Evolutionary conservation across 2,329 filamentous ascomycete species (phyloP), one percentile per base, ranked within the genome.

Genomic region (Paraconiothyrium brasiliense): DNA sequence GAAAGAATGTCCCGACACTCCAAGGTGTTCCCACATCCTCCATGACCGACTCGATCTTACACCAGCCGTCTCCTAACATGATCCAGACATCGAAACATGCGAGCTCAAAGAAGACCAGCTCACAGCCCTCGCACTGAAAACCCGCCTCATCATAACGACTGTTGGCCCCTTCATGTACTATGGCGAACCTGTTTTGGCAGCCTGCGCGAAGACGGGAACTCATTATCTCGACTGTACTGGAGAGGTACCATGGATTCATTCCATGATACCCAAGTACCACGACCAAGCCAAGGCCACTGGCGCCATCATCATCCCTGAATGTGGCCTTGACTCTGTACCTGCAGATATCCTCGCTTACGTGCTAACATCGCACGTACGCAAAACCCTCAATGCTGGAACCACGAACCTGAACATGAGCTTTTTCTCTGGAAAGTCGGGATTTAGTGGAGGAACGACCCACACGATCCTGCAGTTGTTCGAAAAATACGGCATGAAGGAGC

Each of bases 181-280:
- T 74, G 89, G 88, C n/a, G 85, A 85, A 35, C 85, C 85, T 0
- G 86, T 90, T 4, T 83, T 91, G 9, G 85, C 88, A 67, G 88
- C 88, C 7, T 91, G 88, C 71, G 88, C 86, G 3, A 81, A 84
- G 56, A 85, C 84, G 65, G 88, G 89, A 6, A 91, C 89, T 4
- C 88, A 91, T 73, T 91, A 91, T 69, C 76, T 91, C 58, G 89
- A 91, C 73, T 85, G 84, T 51, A 90, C 88, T 5, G 89, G 88
- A 51, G 88, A 90, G 72, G 83, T 85, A 0, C 86, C 87, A 2
- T 91, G 88, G 88, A 81, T 89, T 43, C 83, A 84, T 64, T 83
- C 87, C 50, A 88, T 90, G 79, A 83, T 90, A 59, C 76, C 83
- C 22, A 86, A 88, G 68, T 89, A 89, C 69, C 83, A 90, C 64